Evolutionary conservation across 306 rosid species (phyloP), one percentile per base, ranked within the genome.

Genomic region (Erythrophleum fordii): DNA sequence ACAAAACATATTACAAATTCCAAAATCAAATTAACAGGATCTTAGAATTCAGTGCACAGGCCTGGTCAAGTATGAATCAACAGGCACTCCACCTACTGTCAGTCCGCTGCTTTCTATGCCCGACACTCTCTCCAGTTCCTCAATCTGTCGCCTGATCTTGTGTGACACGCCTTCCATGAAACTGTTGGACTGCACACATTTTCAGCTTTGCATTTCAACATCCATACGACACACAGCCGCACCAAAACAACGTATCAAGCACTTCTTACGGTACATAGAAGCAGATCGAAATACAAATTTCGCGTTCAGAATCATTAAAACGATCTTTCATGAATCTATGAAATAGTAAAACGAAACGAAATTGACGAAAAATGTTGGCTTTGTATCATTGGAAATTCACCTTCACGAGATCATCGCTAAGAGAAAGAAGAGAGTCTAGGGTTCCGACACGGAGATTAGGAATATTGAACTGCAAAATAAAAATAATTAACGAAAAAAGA

Each of bases 61-160:
- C 97, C 97, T 91, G 12, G 97, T 94, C 65, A 92, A 90, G 60
- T 92, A 94, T 8, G 98, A 92, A 88, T 94, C 98, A 26, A 94
- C 92, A 37, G 98, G 98, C 1, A 94, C 97, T 66, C 97, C 98
- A 73, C 92, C 98, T 1, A 94, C 97, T 11, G 98, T 89, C 67
- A 94, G 87, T 11, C 84, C 77, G 29, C 86, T 86, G 88, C 88
- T 80, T 73, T 83, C 93, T 5, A 88, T 78, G 10, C 93, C 90
- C 0, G 97, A 92, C 75, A 84, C 81, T 85, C 86, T 87, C 85
- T 94, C 97, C 20, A 94, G 82, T 28, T 94, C 98, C 88, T 92
- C 98, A 80, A 94, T 92, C 93, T 94, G 98, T n/a, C 98, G 92
- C 89, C 97, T 83, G 90, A 94, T 91, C 92, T 94, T 92, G 80